Evolutionary conservation across 2,329 filamentous ascomycete species (phyloP).

Genomic region (Phoma sp.): DNA sequence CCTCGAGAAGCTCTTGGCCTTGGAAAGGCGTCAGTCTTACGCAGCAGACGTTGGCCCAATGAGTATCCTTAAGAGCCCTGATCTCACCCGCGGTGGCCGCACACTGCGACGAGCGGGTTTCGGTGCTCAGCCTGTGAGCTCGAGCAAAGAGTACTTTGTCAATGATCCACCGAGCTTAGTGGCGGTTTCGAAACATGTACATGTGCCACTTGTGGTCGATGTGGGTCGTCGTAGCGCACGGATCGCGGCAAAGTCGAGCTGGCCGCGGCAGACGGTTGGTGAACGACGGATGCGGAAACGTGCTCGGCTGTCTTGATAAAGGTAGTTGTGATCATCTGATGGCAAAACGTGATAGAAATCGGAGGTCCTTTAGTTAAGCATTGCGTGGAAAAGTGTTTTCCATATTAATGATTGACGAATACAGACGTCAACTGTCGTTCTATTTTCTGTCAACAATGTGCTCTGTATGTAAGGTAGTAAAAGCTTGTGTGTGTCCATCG

Average conservation of each 20-base stretch:
- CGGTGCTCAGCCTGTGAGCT: conserved; percentile 22
- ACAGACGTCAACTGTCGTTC: no score
- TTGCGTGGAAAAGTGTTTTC: not conserved
- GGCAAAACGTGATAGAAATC: not conserved
- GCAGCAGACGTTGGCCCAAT: not conserved
- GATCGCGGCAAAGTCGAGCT: not conserved
- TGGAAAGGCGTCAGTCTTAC: conserved; percentile 5
- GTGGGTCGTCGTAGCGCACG: not conserved
- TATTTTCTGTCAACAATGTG: no score
- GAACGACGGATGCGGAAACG: not conserved
- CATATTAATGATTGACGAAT: not conserved
- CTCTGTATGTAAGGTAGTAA: no score
- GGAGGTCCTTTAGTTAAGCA: not conserved
- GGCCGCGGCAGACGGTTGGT: not conserved
- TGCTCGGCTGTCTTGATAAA: not conserved
- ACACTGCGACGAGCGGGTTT: conserved; percentile 20
- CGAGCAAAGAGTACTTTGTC: conserved; percentile 18
- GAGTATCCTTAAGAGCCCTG: conserved; percentile 7
- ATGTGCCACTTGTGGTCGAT: not conserved
- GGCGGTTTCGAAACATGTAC: not conserved
- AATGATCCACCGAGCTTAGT: conserved; percentile 25
- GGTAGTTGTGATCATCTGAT: not conserved
- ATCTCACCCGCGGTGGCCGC: not conserved
- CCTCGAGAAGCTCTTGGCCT: conserved; percentile 8
- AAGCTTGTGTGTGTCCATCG: not conserved